Percentiles rank a stretch among this genome's conserved stretches.
phyloP scores from a whole-genome alignment of 1,139 yeast genomes.

The Geotrichum candidum region DNA sequence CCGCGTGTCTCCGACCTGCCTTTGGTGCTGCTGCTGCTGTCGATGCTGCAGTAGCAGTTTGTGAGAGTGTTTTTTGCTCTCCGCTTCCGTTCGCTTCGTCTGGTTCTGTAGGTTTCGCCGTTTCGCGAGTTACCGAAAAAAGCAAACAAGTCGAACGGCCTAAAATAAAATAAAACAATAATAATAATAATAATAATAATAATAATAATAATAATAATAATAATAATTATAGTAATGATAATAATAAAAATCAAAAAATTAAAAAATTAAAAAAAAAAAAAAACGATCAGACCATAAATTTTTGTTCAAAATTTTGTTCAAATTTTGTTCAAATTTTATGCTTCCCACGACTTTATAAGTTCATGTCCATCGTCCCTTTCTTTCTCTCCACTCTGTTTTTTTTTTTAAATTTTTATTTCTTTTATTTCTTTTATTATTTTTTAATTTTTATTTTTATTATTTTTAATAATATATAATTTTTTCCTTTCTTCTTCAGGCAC shows the following conservation, averaged over 20 bases:
- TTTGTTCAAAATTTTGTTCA: background rate
- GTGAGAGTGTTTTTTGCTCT: no score
- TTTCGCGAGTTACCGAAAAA: background rate
- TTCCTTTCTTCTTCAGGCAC: background rate
- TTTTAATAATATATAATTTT: background rate
- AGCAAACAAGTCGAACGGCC: background rate
- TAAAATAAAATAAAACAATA: no score
- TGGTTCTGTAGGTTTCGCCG: background rate
- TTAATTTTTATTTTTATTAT: background rate
- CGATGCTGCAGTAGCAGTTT: no score
- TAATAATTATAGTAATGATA: no score
- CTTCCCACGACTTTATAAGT: background rate
- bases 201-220: no score
- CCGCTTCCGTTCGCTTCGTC: no score
- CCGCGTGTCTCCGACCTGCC: background rate
- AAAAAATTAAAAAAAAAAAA: background rate
- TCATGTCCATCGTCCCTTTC: background rate
- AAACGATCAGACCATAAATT: background rate
- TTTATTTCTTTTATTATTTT: slow-evolving; percentile 1
- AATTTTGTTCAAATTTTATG: background rate
- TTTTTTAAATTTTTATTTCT: background rate
- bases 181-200: no score
- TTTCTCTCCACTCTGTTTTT: background rate
- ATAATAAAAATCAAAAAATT: no score
- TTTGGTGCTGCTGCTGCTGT: no score